Base-by-base conservation (phyloP, 208 protist species). In the Crithidia mellificae region DNA sequence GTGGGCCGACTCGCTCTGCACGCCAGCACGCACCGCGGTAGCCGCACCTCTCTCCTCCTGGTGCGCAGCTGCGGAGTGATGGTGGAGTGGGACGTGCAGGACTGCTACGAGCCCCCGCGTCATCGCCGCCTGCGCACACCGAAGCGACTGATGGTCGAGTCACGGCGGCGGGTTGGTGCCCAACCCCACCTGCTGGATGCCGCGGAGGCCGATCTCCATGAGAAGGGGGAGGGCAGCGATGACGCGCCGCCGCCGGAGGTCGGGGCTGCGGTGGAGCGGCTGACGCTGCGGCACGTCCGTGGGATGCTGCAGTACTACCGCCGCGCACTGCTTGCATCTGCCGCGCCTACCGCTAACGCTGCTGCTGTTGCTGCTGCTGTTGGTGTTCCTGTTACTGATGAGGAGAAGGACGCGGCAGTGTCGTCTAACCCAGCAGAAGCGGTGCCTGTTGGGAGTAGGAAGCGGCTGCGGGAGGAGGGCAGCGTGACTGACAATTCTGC, bases 291-390 rank as follows among this genome's bases (percentile, higher is more conserved):
- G 17, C 71, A 74, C 30, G 74, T 90, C 41, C 67, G 72, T 4
- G 76, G 81, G 2, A 85, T 90, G 80, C 65, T 90, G 32, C 76
- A 79, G 52, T 74, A 90, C 74, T 90, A 90, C 67, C 59, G 68
- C 38, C 70, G 65, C 24, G 75, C 81, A 11, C 44, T 76, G 20
- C 41, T 50, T 15, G 11, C 68, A 27, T 39, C 52, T 0, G 9
- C 34, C 15, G 9, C 9, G 43, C 20, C 7, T n/a, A 27, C 46
- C 12, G 38, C 38, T 17, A 49, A 38, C 17, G 39, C 22, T 1
- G 20, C 38, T 1, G 15, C 20, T 61, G 24, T 6, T 25, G 36
- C 36, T 41, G 36, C 36, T 41, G 36, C 36, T 41, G 36, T 12
- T 6, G 36, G 36, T 41, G 36, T 12, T 12, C 6, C 36, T n/a